These are phyloP conservation scores for Cutaneotrichosporon dermatis DNA, from an alignment of 1,284 basidiomycete species.

Conservation along the genomic window DNA sequence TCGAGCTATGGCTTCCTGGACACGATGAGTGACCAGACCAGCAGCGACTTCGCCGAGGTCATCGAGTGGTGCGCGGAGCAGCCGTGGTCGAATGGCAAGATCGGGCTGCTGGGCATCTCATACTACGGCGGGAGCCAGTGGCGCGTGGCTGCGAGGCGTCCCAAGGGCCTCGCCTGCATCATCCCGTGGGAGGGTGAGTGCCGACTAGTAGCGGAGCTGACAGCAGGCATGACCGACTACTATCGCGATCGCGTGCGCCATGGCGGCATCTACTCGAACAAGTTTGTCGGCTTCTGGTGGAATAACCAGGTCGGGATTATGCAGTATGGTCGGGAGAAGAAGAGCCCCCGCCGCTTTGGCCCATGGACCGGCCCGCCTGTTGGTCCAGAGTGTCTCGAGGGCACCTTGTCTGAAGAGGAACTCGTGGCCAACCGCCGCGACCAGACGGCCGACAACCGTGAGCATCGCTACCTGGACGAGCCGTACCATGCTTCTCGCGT, in stretches of 20 bases:
- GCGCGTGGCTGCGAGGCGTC: slow-evolving; percentile 41
- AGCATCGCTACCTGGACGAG: slow-evolving; percentile 33
- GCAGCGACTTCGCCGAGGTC: slow-evolving; percentile 35
- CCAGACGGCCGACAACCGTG: slow-evolving; percentile 34
- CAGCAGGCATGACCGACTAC: slow-evolving; percentile 33
- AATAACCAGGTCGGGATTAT: slow-evolving; percentile 35
- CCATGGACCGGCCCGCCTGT: no score
- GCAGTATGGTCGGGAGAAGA: slow-evolving; percentile 30
- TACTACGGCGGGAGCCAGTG: slow-evolving; percentile 44
- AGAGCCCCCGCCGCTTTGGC: no score
- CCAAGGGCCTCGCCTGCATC: slow-evolving; percentile 43
- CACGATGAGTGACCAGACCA: slow-evolving; percentile 36
- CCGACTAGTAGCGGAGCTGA: no score
- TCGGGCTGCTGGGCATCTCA: slow-evolving; percentile 42
- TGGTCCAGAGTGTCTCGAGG: slow-evolving; percentile 19
- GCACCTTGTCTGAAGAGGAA: slow-evolving; percentile 30
- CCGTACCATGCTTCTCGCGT: slow-evolving; percentile 32
- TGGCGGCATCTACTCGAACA: slow-evolving; percentile 40
- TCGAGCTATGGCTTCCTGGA: slow-evolving; percentile 37
- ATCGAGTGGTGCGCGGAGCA: slow-evolving; percentile 46
- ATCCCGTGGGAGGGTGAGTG: slow-evolving; percentile 39
- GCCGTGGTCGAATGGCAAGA: slow-evolving; percentile 39
- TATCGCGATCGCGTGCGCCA: slow-evolving; percentile 41
- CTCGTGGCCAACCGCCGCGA: slow-evolving; percentile 29
- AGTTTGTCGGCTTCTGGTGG: slow-evolving; percentile 40